Conservation (phyloP, 805 yeast species). For the Sugiyamaella boreocaroliniensis region DNA sequence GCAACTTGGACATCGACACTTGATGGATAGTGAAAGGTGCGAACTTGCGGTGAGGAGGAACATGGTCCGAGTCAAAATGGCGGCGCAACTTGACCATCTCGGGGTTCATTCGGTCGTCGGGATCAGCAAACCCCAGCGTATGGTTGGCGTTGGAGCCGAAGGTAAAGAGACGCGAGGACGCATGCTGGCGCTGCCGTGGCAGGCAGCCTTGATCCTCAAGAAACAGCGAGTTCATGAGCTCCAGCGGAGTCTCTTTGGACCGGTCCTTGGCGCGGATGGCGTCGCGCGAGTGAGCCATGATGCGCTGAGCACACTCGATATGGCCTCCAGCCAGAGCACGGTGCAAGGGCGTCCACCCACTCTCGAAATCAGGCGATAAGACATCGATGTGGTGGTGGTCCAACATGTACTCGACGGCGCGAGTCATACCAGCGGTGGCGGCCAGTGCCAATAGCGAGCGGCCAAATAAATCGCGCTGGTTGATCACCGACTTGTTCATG, state of each 20-base stretch:
- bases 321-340: constrained; percentile 55
- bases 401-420: constrained; percentile 38
- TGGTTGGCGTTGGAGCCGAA: constrained; percentile 59
- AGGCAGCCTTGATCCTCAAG: constrained; percentile 2
- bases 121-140: constrained; percentile 61
- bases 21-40: constrained; percentile 41
- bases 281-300: constrained; percentile 32
- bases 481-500: constrained; percentile 14
- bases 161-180: constrained; percentile 36
- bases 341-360: constrained; percentile 78
- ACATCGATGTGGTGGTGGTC: constrained; percentile 43
- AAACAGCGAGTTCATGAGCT: constrained; percentile 40
- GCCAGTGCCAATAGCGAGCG: constrained; percentile 35
- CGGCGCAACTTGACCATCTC: constrained; percentile 32
- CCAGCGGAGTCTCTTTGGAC: constrained; percentile 66
- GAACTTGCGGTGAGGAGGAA: constrained; percentile 23
- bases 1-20: constrained; percentile 55
- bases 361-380: constrained; percentile 56
- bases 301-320: constrained; percentile 44
- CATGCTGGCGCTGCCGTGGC: background rate
- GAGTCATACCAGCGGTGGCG: constrained; percentile 24
- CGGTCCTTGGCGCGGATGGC: constrained; percentile 58
- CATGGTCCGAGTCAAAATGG: constrained; percentile 1
- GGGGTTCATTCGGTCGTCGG: constrained; percentile 45
- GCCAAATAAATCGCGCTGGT: constrained; percentile 62